A percentile compares a stretch with the other conserved stretches of the same genome.
phyloP scores from a whole-genome alignment of 106 monocot genomes.

The Acanthochlamys bracteata region DNA sequence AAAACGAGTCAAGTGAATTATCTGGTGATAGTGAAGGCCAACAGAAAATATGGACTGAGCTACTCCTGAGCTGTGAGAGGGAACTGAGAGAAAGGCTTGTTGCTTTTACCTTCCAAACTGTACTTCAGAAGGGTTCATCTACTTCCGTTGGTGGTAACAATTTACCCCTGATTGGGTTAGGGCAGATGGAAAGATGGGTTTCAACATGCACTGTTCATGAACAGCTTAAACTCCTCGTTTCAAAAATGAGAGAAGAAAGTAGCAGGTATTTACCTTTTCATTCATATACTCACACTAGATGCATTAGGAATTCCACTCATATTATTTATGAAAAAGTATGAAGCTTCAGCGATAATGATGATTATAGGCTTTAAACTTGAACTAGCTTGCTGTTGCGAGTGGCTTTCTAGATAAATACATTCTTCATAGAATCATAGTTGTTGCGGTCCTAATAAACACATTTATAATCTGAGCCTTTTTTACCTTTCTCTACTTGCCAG shows the following conservation, averaged over 20 bases:
- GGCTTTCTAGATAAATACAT: too few relatives aligned
- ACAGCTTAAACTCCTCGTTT: conserved; percentile 37
- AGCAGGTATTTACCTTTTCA: conserved; percentile 34
- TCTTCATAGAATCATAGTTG: too few relatives aligned
- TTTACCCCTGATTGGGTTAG: conserved; percentile 48
- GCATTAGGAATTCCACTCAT: not conserved
- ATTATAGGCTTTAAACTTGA: too few relatives aligned
- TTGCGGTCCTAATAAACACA: too few relatives aligned
- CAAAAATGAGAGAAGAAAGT: conserved; percentile 24
- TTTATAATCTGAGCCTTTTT: not conserved
- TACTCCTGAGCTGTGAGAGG: conserved; percentile 44
- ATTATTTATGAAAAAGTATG: too few relatives aligned
- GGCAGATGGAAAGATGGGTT: conserved; percentile 67
- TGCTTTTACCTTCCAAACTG: conserved; percentile 42
- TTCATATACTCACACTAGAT: not conserved
- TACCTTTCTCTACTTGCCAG: not conserved
- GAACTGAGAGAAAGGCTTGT: conserved; percentile 63
- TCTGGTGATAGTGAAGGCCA: conserved; percentile 9
- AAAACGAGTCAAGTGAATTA: not conserved
- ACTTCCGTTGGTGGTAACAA: conserved; percentile 5
- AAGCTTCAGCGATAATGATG: too few relatives aligned
- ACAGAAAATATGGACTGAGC: conserved; percentile 32
- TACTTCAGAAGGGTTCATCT: conserved; percentile 11
- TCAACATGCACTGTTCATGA: conserved; percentile 24
- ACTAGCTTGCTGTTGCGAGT: too few relatives aligned